These are phyloP conservation scores for Calonectria ilicicola DNA, from an alignment of 2,329 filamentous ascomycete genomes.

Conservation along the genomic window DNA sequence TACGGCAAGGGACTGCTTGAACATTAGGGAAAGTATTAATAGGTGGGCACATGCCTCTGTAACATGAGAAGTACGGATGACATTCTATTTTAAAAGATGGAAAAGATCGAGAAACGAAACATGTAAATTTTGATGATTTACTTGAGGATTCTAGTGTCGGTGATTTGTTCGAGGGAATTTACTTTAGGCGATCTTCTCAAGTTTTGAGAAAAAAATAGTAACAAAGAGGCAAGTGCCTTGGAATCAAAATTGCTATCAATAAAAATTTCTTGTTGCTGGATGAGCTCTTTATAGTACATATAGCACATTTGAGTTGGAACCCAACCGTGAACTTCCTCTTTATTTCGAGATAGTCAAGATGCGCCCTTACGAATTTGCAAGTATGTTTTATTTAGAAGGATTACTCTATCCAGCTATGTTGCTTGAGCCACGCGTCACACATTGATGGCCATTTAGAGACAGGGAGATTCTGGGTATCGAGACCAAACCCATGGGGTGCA, in stretches of 20 bases:
- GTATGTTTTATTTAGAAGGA: not conserved
- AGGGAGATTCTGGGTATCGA: slow-evolving; percentile 30
- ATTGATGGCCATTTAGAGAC: slow-evolving; percentile 36
- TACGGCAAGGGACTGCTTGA: too few species aligned
- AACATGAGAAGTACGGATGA: too few species aligned
- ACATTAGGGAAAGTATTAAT: too few species aligned
- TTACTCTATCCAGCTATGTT: slow-evolving; percentile 23
- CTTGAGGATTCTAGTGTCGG: too few species aligned
- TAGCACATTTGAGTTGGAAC: not conserved
- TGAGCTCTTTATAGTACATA: not conserved
- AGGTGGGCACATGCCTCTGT: too few species aligned
- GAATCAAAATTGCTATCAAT: not conserved
- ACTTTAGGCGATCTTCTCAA: not conserved
- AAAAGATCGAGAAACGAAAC: too few species aligned
- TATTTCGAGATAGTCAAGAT: not conserved
- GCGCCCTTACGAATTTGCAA: too few species aligned
- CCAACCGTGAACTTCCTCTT: not conserved
- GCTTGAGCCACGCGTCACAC: slow-evolving; percentile 37
- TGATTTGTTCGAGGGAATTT: too few species aligned
- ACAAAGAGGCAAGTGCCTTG: not conserved
- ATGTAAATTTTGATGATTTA: too few species aligned
- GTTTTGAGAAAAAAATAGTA: too few species aligned
- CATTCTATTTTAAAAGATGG: too few species aligned
- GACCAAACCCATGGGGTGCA: slow-evolving; percentile 36
- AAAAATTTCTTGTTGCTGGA: not conserved